A percentile compares a stretch with the other conserved stretches of the same genome.
phyloP scores from a whole-genome alignment of 73 alveolate species.

The Paramecium tetraurelia region DNA sequence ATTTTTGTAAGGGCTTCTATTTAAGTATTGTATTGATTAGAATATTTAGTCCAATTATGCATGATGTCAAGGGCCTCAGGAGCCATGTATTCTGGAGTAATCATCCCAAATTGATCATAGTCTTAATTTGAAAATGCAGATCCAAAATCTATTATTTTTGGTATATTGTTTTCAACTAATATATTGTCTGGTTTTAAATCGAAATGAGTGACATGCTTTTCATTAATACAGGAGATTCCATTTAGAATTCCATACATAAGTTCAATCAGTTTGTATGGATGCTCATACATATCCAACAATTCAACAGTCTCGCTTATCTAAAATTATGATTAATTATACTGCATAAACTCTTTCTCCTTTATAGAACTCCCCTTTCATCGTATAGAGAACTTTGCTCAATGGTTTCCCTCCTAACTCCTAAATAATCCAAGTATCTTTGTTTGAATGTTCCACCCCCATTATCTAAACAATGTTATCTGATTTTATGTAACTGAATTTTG shows the following conservation, averaged over 20 bases:
- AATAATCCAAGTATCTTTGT: neutral
- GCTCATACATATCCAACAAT: neutral
- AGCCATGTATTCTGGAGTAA: constrained; percentile 92
- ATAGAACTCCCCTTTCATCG: constrained; percentile 41
- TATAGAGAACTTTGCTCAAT: neutral
- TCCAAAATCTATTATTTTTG: constrained; percentile 57
- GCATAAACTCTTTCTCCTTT: constrained; percentile 43
- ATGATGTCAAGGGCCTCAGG: constrained; percentile 83
- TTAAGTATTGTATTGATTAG: neutral
- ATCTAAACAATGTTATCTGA: neutral
- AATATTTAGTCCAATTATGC: constrained; percentile 55
- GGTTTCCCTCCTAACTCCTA: constrained; percentile 11
- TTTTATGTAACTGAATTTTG: neutral
- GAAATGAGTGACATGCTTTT: neutral
- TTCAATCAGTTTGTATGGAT: neutral
- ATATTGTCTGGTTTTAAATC: constrained; percentile 58
- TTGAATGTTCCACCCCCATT: neutral
- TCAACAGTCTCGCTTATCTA: neutral
- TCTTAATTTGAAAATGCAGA: constrained; percentile 43
- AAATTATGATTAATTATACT: neutral
- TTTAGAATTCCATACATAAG: neutral
- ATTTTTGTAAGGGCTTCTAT: constrained; percentile 52
- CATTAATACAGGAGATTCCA: neutral
- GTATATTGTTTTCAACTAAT: neutral
- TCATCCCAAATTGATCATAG: neutral